These are phyloP conservation scores for Ustilago loliicola DNA, from an alignment of 1,284 basidiomycete species.

Conservation along the genomic window DNA sequence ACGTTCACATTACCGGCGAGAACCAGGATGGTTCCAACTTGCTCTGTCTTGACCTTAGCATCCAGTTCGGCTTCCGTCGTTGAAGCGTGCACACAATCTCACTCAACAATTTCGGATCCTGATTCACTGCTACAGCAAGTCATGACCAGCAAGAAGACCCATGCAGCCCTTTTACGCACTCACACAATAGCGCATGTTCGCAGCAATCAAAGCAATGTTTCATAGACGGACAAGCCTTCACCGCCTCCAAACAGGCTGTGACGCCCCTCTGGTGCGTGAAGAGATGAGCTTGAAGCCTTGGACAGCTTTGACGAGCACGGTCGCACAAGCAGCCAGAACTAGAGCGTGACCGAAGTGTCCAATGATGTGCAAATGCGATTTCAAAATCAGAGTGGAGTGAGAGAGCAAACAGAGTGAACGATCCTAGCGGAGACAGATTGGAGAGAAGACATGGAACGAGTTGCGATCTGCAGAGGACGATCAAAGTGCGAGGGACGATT, in stretches of 20 bases:
- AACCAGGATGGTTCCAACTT: slow-evolving; percentile 83
- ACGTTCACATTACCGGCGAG: slow-evolving; percentile 79
- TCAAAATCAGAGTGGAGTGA: background rate
- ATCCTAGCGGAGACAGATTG: slow-evolving; percentile 7
- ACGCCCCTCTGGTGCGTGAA: background rate
- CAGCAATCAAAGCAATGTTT: slow-evolving; percentile 13
- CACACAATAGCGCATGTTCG: background rate
- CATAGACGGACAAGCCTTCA: background rate
- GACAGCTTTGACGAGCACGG: background rate
- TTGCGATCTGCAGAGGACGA: slow-evolving; percentile 13
- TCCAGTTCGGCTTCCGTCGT: slow-evolving; percentile 73
- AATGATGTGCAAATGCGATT: slow-evolving; percentile 5
- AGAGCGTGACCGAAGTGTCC: background rate
- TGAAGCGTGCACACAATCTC: slow-evolving; percentile 2
- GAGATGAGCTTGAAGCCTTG: background rate
- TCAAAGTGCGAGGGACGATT: slow-evolving; percentile 5
- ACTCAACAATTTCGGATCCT: background rate
- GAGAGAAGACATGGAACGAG: slow-evolving; percentile 13
- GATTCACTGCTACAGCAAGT: background rate
- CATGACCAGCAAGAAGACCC: background rate
- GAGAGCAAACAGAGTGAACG: background rate
- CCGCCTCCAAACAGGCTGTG: background rate
- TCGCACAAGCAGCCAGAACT: background rate
- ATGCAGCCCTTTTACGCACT: background rate
- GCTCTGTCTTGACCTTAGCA: slow-evolving; percentile 81